A percentile compares a stretch with the other conserved stretches of the same genome.
These are phyloP conservation scores for Tubosaeta sp. DNA, from an alignment of 768 basidiomycete species.

Conservation along the genomic window DNA sequence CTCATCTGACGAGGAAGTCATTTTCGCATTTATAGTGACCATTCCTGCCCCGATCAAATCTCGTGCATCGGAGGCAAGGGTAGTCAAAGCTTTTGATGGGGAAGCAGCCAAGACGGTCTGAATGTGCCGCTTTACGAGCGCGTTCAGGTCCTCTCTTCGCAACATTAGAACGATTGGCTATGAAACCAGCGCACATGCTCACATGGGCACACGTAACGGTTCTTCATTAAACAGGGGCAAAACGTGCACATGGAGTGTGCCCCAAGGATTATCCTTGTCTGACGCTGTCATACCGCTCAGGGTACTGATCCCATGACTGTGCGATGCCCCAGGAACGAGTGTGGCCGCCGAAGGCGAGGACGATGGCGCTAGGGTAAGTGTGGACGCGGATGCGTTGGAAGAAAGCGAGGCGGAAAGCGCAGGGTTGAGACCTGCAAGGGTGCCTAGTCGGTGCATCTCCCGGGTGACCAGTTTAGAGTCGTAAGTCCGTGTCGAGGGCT, in stretches of 20 bases:
- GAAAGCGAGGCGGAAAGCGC: conserved; percentile 33
- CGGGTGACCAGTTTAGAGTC: conserved; percentile 76
- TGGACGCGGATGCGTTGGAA: conserved; percentile 44
- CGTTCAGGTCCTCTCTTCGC: conserved; percentile 80
- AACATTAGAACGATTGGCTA: conserved; percentile 7
- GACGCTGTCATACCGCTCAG: conserved; percentile 27
- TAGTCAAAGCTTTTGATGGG: conserved; percentile 68
- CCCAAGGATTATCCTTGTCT: conserved; percentile 71
- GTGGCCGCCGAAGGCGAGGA: conserved; percentile 33
- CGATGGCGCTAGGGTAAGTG: conserved; percentile 40
- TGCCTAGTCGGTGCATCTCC: conserved; percentile 82
- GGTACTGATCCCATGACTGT: conserved; percentile 19
- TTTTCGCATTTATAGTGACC: conserved; percentile 86
- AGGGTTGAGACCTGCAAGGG: conserved; percentile 52
- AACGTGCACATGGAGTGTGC: conserved; percentile 78
- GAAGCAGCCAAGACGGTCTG: conserved; percentile 65
- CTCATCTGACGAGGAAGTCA: conserved; percentile 72
- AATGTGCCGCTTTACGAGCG: conserved; percentile 76
- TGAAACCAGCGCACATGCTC: conserved; percentile 22
- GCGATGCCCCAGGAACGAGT: conserved; percentile 34
- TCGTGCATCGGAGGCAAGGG: conserved; percentile 72
- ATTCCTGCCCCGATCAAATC: conserved; percentile 86
- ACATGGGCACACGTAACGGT: conserved; percentile 81
- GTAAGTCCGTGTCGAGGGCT: conserved; percentile 67
- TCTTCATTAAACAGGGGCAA: conserved; percentile 91